These are phyloP conservation scores for Cercophora sp. DNA, from an alignment of 495 filamentous ascomycete species.

Conservation along the genomic window DNA sequence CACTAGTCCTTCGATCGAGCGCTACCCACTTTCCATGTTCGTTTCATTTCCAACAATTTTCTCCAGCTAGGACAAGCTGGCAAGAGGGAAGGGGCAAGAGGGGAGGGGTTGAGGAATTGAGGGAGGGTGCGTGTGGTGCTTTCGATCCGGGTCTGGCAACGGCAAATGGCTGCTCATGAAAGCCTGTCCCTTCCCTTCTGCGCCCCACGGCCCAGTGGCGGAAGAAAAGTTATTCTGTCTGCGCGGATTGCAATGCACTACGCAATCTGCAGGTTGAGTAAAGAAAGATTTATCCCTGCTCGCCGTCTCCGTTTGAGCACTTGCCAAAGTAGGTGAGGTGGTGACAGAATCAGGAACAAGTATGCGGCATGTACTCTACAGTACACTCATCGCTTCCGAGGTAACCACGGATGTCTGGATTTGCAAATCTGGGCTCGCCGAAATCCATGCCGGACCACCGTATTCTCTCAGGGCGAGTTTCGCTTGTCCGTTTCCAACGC, in stretches of 20 bases:
- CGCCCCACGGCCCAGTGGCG: slow-evolving; percentile 10
- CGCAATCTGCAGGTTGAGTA: neutral
- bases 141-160: slow-evolving; percentile 1
- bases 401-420: neutral
- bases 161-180: neutral
- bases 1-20: slow-evolving; percentile 9
- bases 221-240: slow-evolving; percentile 2
- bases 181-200: neutral
- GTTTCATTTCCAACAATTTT: slow-evolving; percentile 11
- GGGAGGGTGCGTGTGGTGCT: too few relatives aligned
- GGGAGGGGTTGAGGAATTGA: too few relatives aligned
- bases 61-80: neutral
- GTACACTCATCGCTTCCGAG: too few relatives aligned
- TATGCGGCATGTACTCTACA: slow-evolving; percentile 7
- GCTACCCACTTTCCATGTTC: slow-evolving; percentile 12
- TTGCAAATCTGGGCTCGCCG: neutral
- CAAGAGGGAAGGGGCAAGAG: too few relatives aligned
- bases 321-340: too few relatives aligned
- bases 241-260: neutral
- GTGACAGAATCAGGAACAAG: too few relatives aligned
- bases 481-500: too few relatives aligned
- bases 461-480: neutral
- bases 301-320: slow-evolving; percentile 5
- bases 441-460: slow-evolving; percentile 2
- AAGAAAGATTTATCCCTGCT: slow-evolving; percentile 9